phyloP scores from a whole-genome alignment of 306 rosid species.

The Hippophae rhamnoides region DNA sequence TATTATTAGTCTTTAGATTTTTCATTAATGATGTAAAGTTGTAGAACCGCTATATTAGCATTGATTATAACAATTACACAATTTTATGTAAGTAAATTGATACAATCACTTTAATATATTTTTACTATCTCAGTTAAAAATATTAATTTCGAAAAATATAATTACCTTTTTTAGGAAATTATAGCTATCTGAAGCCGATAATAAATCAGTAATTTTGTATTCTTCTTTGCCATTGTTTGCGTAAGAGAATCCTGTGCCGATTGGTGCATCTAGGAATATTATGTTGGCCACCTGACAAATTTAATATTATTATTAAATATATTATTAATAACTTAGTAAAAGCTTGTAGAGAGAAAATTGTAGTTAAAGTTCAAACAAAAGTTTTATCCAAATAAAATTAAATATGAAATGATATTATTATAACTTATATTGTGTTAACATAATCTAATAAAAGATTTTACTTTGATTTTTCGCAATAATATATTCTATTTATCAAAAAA shows the following conservation, averaged over 20 bases:
- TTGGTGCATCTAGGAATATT: constrained; percentile 22
- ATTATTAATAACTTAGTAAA: neutral
- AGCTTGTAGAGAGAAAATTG: neutral
- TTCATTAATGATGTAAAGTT: neutral
- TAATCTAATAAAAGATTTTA: no score
- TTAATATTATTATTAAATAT: neutral
- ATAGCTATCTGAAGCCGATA: neutral
- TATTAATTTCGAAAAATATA: no score
- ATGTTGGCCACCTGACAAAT: constrained; percentile 16
- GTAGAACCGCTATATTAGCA: neutral
- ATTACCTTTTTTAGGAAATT: constrained; percentile 16
- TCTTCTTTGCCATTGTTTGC: constrained; percentile 13
- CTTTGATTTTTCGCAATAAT: no score
- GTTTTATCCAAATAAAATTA: no score
- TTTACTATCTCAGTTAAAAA: no score
- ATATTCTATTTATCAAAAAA: no score
- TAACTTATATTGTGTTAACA: no score
- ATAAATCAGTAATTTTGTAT: constrained; percentile 8
- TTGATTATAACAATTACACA: neutral
- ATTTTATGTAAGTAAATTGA: no score
- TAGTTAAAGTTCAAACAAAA: no score
- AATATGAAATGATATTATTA: no score
- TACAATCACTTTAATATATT: no score
- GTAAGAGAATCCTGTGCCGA: constrained; percentile 28
- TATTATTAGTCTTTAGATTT: no score